Percentiles rank a stretch among this genome's conserved stretches.
phyloP scores from a whole-genome alignment of 1,139 yeast species.

The Saccharomycopsis phalli region DNA sequence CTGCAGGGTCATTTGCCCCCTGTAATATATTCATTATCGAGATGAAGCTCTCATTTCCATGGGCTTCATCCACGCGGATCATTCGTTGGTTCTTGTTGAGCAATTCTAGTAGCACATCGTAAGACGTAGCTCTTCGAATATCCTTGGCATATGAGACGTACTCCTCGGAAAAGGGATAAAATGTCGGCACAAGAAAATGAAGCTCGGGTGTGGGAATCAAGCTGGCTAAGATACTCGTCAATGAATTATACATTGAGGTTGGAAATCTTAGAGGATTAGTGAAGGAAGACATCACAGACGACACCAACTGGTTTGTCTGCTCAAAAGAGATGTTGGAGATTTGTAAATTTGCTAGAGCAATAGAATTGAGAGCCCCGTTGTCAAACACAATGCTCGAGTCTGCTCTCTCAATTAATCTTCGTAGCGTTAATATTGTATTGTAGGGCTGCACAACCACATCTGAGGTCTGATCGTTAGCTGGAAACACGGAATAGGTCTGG shows the following conservation, averaged over 20 bases:
- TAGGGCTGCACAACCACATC: conserved; percentile 98
- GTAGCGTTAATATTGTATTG: conserved; percentile 74
- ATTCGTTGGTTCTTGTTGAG: conserved; percentile 72
- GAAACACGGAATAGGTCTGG: conserved; percentile 83
- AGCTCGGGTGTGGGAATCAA: conserved; percentile 83
- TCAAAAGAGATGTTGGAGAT: conserved; percentile 43
- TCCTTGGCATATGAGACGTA: conserved; percentile 49
- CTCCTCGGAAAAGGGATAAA: conserved; percentile 75
- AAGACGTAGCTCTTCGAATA: conserved; percentile 66
- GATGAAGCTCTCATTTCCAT: conserved; percentile 42
- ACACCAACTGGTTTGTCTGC: conserved; percentile 77
- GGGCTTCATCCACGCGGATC: conserved; percentile 44
- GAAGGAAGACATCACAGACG: conserved; percentile 75
- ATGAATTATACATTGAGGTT: conserved; percentile 80
- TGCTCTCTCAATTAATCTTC: conserved; percentile 72
- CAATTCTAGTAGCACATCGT: conserved; percentile 77
- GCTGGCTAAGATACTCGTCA: conserved; percentile 74
- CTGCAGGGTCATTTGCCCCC: conserved; percentile 63
- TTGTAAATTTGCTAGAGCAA: conserved; percentile 46
- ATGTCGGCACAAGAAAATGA: conserved; percentile 79
- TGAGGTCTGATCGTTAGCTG: conserved; percentile 66
- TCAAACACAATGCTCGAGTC: conserved; percentile 86
- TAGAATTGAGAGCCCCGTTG: conserved; percentile 70
- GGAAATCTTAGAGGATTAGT: conserved; percentile 90
- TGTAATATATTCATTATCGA: conserved; percentile 70